Conservation (phyloP, 176 grass and related monocot genomes). For the Phoenix dactylifera region DNA sequence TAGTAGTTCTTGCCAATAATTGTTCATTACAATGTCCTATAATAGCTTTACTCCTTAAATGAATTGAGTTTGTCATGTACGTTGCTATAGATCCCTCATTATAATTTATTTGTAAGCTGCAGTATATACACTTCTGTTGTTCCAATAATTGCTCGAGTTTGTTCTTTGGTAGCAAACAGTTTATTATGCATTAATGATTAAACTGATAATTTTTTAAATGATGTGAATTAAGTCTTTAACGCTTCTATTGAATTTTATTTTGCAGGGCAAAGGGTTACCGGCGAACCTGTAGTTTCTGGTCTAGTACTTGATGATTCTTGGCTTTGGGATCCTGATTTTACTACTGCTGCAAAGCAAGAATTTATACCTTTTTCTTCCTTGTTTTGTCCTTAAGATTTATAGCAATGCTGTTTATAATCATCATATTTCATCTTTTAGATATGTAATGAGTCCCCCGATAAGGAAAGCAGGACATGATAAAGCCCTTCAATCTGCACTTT, state of each 20-base stretch:
- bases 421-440: constrained; percentile 41
- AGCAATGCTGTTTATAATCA: constrained; percentile 5
- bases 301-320: constrained; percentile 91
- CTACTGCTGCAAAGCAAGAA: constrained; percentile 69
- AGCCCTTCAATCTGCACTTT: constrained; percentile 81
- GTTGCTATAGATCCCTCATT: too few relatives aligned
- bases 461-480: constrained; percentile 73
- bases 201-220: too few relatives aligned
- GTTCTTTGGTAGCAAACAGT: too few relatives aligned
- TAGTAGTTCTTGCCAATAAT: too few relatives aligned
- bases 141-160: too few relatives aligned
- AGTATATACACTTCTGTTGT: too few relatives aligned
- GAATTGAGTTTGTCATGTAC: too few relatives aligned
- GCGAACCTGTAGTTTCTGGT: constrained; percentile 92
- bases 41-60: too few relatives aligned
- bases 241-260: not conserved
- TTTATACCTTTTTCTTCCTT: constrained; percentile 5
- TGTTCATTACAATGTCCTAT: too few relatives aligned
- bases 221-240: too few relatives aligned
- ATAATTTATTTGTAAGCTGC: too few relatives aligned
- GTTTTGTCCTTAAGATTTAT: not conserved
- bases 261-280: constrained; percentile 83
- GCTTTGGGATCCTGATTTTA: constrained; percentile 87
- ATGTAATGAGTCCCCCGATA: constrained; percentile 97
- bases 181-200: too few relatives aligned